These are phyloP conservation scores for Malbranchea cinnamomea DNA, from an alignment of 2,329 filamentous ascomycete species.

Conservation along the genomic window DNA sequence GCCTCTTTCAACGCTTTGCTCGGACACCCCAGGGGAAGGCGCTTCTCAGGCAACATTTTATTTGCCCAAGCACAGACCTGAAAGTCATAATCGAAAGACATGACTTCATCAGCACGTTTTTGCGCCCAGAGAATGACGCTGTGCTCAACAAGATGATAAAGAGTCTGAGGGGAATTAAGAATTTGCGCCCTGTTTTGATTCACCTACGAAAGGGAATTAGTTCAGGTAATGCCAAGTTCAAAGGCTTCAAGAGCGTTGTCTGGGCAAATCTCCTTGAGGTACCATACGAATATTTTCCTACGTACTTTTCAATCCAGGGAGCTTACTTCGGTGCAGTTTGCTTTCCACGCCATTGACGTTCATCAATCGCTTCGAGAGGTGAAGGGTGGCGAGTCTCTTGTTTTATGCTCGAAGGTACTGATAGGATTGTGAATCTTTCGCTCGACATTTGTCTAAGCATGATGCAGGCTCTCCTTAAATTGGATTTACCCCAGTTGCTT, in stretches of 20 bases:
- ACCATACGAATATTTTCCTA: slow-evolving; percentile 3
- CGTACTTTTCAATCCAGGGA: background rate
- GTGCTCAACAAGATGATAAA: slow-evolving; percentile 41
- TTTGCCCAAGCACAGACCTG: slow-evolving; percentile 60
- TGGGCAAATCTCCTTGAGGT: slow-evolving; percentile 56
- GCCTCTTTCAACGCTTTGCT: slow-evolving; percentile 60
- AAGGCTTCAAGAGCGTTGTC: slow-evolving; percentile 47
- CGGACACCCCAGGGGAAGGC: slow-evolving; percentile 65
- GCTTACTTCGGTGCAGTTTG: slow-evolving; percentile 38
- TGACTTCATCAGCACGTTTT: slow-evolving; percentile 49
- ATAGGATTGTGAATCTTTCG: no score
- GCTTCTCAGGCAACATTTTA: slow-evolving; percentile 62
- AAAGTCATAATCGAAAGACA: slow-evolving; percentile 57
- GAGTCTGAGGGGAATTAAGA: slow-evolving; percentile 55
- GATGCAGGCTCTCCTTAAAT: slow-evolving; percentile 40
- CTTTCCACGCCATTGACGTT: slow-evolving; percentile 54
- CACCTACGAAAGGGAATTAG: slow-evolving; percentile 68
- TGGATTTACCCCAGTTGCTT: slow-evolving; percentile 45
- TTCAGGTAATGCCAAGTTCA: slow-evolving; percentile 32
- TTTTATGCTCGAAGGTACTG: slow-evolving; percentile 42
- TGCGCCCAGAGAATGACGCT: slow-evolving; percentile 51
- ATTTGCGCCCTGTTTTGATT: slow-evolving; percentile 53
- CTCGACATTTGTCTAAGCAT: slow-evolving; percentile 4
- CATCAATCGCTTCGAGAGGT: slow-evolving; percentile 48
- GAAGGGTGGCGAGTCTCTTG: slow-evolving; percentile 36